Evolutionary conservation across 495 filamentous ascomycete species (phyloP), one percentile per base, ranked within the genome.

Genomic region (Cercophora samala): DNA sequence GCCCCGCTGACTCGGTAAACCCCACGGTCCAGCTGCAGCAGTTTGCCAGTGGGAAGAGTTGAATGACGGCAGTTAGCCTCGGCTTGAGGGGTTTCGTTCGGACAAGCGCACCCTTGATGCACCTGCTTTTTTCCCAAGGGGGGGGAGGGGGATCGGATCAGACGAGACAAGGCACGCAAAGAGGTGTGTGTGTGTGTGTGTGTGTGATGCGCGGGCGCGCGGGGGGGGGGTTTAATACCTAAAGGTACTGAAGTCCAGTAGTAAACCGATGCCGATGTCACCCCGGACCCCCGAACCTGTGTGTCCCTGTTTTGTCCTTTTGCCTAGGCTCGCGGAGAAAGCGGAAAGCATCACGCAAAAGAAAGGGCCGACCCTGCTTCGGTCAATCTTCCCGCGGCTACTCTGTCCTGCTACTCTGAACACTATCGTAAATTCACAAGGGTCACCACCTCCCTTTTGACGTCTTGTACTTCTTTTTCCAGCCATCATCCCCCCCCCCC

Each of bases 11-110:
- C 70, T 71, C 69, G 71, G 29, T 60, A 56, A 54, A 17, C 21
- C 68, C 67, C 67, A 64, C 62, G 66, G 52, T n/a, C 23, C 52
- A 46, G 37, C 37, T 46, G 37, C 37, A 46, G 37, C 13, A 32
- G 4, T 32, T 32, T 8, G 4, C 29, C 8, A 3, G 56, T 52
- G 46, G 54, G 21, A 53, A 68, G 71, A 67, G n/a, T 60, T 69
- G 37, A 70, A 69, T 66, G 72, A 63, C 69, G 69, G 67, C 70
- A 73, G 66, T 74, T 72, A 72, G 71, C 74, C 74, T 76, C 74
- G 74, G 74, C 71, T 76, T 56, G 67, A 68, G 63, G 66, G 72
- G 65, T 67, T n/a, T n/a, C 66, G 55, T 63, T 70, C 70, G 72
- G 73, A 66, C 73, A 62, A 70, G 55, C 66, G 66, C 72, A 65